Evolutionary conservation across 805 yeast genomes (phyloP), one percentile per base, ranked within the genome.

Genomic region (Wickerhamomyces subpelliculosus): DNA sequence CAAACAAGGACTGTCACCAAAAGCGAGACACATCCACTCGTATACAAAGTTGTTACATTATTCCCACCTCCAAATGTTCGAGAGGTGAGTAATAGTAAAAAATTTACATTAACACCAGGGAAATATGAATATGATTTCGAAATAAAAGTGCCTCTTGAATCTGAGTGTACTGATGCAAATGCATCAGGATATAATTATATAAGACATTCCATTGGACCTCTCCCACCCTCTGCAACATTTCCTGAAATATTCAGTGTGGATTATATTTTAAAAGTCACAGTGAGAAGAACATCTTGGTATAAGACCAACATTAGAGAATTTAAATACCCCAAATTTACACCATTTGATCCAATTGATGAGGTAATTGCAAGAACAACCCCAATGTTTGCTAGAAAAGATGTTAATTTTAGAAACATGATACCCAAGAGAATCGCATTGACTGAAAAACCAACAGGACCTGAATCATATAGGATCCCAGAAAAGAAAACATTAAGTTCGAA

Each of bases 241-340:
- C n/a, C n/a, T n/a, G n/a, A n/a, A n/a, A n/a, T n/a, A n/a, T n/a
- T n/a, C n/a, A n/a, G n/a, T n/a, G n/a, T n/a, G n/a, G n/a, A 20
- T 20, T 78, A 78, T 51, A 77, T 68, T 49, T 64, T 79, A 38
- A 77, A 77, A 54, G 83, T 67, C 12, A 78, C 84, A 1, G 76
- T 78, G 32, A 72, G 69, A 38, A 51, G 78, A 32, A 58, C 79
- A 2, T 65, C 77, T 3, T 49, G 75, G 19, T 58, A 73, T 40
- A 69, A 68, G 41, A 36, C 63, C 25, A 78, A 75, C 12, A n/a
- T 14, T 19, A 10, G 8, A 12, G 41, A 49, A 68, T 27, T 56
- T 82, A 26, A 53, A 67, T 11, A 53, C 51, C n/a, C 31, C 8
- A 13, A 29, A 19, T 9, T 36, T 11, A 14, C 18, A 11, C 9